Evolutionary conservation across 2,329 filamentous ascomycete species (phyloP).

Genomic region (Aspergillus ibericus): DNA sequence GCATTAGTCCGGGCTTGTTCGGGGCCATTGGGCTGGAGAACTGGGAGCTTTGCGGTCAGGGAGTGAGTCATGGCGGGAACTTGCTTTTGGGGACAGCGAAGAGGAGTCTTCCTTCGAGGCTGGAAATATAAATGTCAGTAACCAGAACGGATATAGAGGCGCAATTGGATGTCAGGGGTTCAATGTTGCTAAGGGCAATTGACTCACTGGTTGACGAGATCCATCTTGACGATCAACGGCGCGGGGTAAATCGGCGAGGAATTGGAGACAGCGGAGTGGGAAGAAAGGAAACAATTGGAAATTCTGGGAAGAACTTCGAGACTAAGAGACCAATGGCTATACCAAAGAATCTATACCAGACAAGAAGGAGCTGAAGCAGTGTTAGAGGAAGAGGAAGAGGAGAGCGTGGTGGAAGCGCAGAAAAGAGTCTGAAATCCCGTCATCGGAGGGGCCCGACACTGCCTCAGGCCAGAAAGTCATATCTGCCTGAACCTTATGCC

Average conservation of each 20-base stretch:
- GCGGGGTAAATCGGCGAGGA: constrained; percentile 21
- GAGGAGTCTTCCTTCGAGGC: constrained; percentile 86
- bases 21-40: constrained; percentile 15
- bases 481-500: constrained; percentile 8
- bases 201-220: constrained; percentile 63
- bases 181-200: constrained; percentile 6
- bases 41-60: constrained; percentile 6
- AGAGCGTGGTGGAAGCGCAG: not conserved
- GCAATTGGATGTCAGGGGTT: not conserved
- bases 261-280: not conserved
- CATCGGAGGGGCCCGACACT: not conserved
- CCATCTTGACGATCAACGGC: constrained; percentile 46
- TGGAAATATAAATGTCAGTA: constrained; percentile 47
- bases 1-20: constrained; percentile 10
- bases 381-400: not conserved
- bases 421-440: not conserved
- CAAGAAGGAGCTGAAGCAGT: not conserved
- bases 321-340: not conserved
- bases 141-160: constrained; percentile 3
- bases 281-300: not conserved
- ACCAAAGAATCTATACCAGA: not conserved
- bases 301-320: not conserved
- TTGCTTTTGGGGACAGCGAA: constrained; percentile 98
- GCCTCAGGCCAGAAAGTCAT: constrained; percentile 6
- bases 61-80: constrained; percentile 42